Conservation (phyloP, 2,329 filamentous ascomycete genomes). For the Calonectria montana region DNA sequence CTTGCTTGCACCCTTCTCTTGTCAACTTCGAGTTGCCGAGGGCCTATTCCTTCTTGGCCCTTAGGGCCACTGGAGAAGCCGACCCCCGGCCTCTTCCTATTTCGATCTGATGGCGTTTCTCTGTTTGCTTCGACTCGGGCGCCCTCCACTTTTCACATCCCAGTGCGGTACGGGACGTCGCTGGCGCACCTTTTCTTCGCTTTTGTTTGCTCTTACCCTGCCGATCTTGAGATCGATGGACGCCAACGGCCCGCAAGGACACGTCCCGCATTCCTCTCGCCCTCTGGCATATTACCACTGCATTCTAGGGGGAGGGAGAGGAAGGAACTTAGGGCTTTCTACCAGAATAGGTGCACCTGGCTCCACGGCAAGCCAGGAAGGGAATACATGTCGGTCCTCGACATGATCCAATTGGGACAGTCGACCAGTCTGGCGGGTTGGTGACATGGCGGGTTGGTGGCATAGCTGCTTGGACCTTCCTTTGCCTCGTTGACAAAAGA, state of each 20-base stretch:
- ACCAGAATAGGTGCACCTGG: neutral
- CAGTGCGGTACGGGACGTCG: constrained; percentile 39
- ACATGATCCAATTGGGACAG: neutral
- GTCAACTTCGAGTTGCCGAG: constrained; percentile 11
- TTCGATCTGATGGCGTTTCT: constrained; percentile 35
- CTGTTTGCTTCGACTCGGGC: constrained; percentile 15
- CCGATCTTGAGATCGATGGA: constrained; percentile 43
- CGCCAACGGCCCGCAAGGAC: constrained; percentile 39
- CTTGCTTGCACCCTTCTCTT: neutral
- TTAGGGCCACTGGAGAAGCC: constrained; percentile 1
- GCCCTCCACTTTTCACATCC: constrained; percentile 35
- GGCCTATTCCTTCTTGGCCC: constrained; percentile 23
- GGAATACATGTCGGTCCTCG: neutral
- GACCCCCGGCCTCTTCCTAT: constrained; percentile 27
- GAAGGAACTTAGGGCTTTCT: neutral
- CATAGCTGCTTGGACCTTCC: constrained; percentile 16
- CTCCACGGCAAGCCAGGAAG: too few relatives aligned
- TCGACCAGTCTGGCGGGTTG: neutral
- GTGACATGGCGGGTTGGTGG: neutral
- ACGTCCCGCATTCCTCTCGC: constrained; percentile 33
- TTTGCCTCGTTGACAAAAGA: constrained; percentile 9
- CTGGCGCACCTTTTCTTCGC: constrained; percentile 35
- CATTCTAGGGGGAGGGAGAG: neutral
- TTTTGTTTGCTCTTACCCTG: constrained; percentile 23
- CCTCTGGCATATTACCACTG: neutral